Percentiles rank a stretch among this genome's conserved stretches.
phyloP scores from a whole-genome alignment of 1,284 basidiomycete species.

The Salmacisia buchloeana region DNA sequence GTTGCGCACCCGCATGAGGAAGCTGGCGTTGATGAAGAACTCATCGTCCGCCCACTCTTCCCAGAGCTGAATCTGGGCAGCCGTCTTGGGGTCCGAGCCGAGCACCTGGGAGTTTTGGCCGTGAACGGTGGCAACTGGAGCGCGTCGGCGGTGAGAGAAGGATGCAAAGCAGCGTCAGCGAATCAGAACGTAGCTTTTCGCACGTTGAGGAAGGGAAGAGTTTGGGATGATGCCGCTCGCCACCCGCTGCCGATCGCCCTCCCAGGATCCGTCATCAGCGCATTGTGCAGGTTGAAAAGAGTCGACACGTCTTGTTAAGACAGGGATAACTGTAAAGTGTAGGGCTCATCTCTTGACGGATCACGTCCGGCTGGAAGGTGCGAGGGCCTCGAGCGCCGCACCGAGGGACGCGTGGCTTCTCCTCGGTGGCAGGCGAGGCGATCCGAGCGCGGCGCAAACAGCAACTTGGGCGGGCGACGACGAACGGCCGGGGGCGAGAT shows the following conservation, averaged over 20 bases:
- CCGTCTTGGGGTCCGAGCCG: constrained; percentile 57
- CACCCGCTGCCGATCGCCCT: neutral
- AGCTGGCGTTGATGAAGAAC: constrained; percentile 45
- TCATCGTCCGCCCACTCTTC: constrained; percentile 62
- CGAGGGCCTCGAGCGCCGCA: neutral
- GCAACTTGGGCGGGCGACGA: neutral
- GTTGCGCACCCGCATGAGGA: constrained; percentile 24
- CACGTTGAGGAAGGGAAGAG: too few relatives aligned
- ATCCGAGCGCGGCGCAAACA: neutral
- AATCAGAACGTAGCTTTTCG: too few relatives aligned
- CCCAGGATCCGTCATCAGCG: constrained; percentile 19
- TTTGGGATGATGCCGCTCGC: neutral
- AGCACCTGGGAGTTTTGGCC: constrained; percentile 66
- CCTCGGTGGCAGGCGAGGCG: too few relatives aligned
- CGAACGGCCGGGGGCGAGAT: neutral
- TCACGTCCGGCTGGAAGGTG: constrained; percentile 16
- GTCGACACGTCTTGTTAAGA: constrained; percentile 58
- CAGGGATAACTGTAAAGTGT: constrained; percentile 48
- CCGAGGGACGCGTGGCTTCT: too few relatives aligned
- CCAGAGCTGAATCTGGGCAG: constrained; percentile 67
- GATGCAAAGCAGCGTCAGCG: too few relatives aligned
- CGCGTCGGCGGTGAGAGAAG: constrained; percentile 3
- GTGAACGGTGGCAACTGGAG: constrained; percentile 65
- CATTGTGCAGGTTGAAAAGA: constrained; percentile 47
- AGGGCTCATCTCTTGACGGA: neutral